phyloP scores from a whole-genome alignment of 495 filamentous ascomycete genomes.

The Aspergillus baeticus region DNA sequence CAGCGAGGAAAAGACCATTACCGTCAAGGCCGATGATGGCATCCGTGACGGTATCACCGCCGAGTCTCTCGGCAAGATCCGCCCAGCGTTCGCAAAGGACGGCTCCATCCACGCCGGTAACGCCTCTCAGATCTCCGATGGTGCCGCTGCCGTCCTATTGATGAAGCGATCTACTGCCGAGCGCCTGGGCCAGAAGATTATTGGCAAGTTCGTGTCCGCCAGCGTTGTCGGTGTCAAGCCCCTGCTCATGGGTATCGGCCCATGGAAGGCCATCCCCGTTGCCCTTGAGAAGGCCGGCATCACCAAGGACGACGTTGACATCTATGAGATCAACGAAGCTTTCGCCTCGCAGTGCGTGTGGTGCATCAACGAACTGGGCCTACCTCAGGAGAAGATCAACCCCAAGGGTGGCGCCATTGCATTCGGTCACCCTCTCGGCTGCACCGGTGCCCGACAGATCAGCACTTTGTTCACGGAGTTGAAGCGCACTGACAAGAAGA shows the following conservation, averaged over 20 bases:
- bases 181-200: conserved; percentile 79
- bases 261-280: conserved; percentile 94
- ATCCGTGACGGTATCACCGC: conserved; percentile 86
- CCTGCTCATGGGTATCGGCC: conserved; percentile 92
- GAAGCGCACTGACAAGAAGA: conserved; percentile 71
- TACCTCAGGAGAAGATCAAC: conserved; percentile 81
- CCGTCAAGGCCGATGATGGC: conserved; percentile 85
- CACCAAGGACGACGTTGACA: conserved; percentile 87
- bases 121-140: conserved; percentile 92
- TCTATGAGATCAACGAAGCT: conserved; percentile 99
- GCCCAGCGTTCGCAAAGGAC: conserved; percentile 85
- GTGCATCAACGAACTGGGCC: conserved; percentile 84
- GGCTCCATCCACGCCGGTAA: conserved; percentile 96
- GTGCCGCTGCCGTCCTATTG: conserved; percentile 89
- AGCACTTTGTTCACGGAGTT: conserved; percentile 89
- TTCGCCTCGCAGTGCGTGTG: conserved; percentile 94
- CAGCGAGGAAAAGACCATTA: conserved; percentile 79
- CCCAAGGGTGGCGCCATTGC: conserved; percentile 98
- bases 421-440: conserved; percentile 96
- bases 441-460: conserved; percentile 91
- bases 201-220: conserved; percentile 86
- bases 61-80: conserved; percentile 80
- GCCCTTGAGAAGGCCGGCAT: conserved; percentile 85
- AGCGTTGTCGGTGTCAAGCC: conserved; percentile 87
- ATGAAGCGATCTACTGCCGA: conserved; percentile 95